Evolutionary conservation across 148 eudicot genomes (phyloP).

Genomic region (Dysphania ambrosioides): DNA sequence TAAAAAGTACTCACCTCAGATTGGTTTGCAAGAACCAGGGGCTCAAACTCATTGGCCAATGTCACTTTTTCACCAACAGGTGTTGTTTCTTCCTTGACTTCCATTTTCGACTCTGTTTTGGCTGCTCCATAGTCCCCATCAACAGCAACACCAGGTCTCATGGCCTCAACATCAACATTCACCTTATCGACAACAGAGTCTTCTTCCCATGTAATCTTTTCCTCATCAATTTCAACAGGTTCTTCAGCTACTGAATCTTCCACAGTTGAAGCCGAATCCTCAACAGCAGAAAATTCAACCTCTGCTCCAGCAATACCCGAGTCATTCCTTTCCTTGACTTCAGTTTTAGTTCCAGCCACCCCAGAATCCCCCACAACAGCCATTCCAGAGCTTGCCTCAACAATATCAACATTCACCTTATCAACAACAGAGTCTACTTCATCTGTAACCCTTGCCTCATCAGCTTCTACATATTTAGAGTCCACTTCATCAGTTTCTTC

Average conservation of each 20-base stretch:
- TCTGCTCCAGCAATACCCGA: neutral
- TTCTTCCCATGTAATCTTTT: conserved; percentile 28
- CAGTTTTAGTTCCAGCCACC: neutral
- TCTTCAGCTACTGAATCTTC: conserved; percentile 28
- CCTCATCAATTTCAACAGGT: conserved; percentile 14
- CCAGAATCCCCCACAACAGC: conserved; percentile 38
- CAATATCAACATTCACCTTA: conserved; percentile 25
- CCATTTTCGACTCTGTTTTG: neutral
- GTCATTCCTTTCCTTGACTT: neutral
- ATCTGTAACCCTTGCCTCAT: conserved; percentile 22
- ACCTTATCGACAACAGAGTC: conserved; percentile 19
- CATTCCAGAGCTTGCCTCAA: conserved; percentile 34
- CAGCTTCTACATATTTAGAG: conserved; percentile 10
- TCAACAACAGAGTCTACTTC: conserved; percentile 38
- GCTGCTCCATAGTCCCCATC: neutral
- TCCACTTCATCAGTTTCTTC: conserved; percentile 15
- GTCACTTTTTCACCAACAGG: conserved; percentile 18
- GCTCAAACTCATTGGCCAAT: conserved; percentile 30
- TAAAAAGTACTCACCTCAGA: conserved; percentile 31
- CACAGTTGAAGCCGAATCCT: conserved; percentile 14
- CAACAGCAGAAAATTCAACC: conserved; percentile 18
- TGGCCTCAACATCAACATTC: neutral
- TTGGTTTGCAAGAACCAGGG: conserved; percentile 13
- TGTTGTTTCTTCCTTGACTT: conserved; percentile 11
- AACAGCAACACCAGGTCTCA: neutral